Base-by-base conservation (phyloP, 352 stramenopile genomes). In the Phytophthora syringae region DNA sequence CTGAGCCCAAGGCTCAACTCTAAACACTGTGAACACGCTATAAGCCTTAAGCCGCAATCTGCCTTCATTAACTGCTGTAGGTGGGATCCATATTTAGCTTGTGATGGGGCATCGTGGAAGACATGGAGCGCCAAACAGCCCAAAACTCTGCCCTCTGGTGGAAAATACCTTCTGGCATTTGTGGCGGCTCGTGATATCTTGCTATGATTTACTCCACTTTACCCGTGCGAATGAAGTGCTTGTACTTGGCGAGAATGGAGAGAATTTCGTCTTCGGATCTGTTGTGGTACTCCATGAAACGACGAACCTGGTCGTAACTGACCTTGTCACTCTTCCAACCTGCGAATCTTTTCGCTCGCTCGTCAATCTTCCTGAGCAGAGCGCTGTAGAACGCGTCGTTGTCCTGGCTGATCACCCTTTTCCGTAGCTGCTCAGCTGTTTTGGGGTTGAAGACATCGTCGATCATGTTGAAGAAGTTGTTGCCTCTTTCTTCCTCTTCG, bases 371-470 rank as follows among this genome's bases (percentile, higher is more conserved):
- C 6, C 9, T 21, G 21, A 50, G 11, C 12, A 50, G 11, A 10
- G 32, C 21, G 11, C 22, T 6, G 43, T 50, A 50, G 22, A 50
- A 50, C 22, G 20, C 21, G 21, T 50, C 43, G 10, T 25, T 50
- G 15, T 10, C 5, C 21, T 32, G 15, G 4, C 12, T 50, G 3
- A 27, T 27, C 15, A 22, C 43, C 22, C 43, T 50, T 20, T 7
- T 3, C 7, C 20, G 12, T 4, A 50, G 12, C 22, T 50, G 7
- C 16, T 50, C 43, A 5, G 21, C 12, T 2, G 43, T 51, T 18
- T 51, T 51, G 43, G 43, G 43, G 43, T 51, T 51, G 22, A 37
- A 34, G 12, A 51, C 3, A 24, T 51, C 43, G 22, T 51, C 43
- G 7, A 51, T 20, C 43, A 13, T 15, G 24, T 25, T 51, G 11